Evolutionary conservation across 208 protist genomes (phyloP), one percentile per base, ranked within the genome.

Genomic region (Acanthamoeba royreba): DNA sequence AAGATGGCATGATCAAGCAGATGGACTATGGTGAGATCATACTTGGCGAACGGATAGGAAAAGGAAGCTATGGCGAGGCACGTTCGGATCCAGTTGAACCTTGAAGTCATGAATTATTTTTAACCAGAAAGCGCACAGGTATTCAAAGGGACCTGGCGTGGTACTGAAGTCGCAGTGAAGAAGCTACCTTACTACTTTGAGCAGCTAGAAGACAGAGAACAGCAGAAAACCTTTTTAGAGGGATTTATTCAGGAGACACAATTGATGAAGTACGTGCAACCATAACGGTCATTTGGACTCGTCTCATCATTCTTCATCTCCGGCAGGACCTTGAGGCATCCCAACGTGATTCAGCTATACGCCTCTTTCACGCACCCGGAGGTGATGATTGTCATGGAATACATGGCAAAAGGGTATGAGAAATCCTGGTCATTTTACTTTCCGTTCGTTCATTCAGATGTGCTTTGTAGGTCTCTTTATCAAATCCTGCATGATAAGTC

Each of bases 141-240:
- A 28, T 92, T 81, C 40, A 74, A 55, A 47, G 88, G 88, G 13
- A 92, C 35, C 2, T 92, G 88, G 88, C 55, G 88, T 40, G 88
- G 88, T 28, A 92, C 88, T 33, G 88, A 81, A n/a, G 88, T 92
- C 2, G 88, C 88, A 4, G 47, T 92, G 33, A 92, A 92, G 43
- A 92, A 92, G 88, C 88, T 92, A 35, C 88, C 88, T 28, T 92
- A 92, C 43, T 92, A 92, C 33, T 92, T 92, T n/a, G 46, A 81
- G 25, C 61, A 92, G 88, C 40, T 92, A 28, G 88, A 92, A 35
- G 63, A 92, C 47, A 92, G 42, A 35, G 63, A 92, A 35, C 61
- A 92, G 38, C 88, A 81, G 42, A 81, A 61, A 33, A 81, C 53
- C 0, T 92, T 92, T 81, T 55, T 92, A 33, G 46, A 74, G 45